phyloP scores from a whole-genome alignment of 31 red algal species.

The Asparagopsis taxiformis region DNA sequence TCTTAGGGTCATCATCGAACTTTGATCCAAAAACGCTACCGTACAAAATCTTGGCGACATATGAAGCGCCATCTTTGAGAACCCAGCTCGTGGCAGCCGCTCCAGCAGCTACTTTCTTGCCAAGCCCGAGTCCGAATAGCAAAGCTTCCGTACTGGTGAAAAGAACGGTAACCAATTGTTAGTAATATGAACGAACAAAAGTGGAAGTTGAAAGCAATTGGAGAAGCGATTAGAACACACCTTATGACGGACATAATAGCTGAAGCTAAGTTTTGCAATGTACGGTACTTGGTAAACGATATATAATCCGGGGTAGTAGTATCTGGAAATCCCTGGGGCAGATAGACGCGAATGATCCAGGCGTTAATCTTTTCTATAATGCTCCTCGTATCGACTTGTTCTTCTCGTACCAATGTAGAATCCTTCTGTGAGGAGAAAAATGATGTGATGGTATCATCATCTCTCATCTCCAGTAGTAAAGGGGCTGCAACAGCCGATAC shows the following conservation, averaged over 20 bases:
- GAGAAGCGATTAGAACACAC: neutral
- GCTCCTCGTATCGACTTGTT: constrained; percentile 42
- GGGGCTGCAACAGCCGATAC: neutral
- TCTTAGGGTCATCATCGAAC: constrained; percentile 95
- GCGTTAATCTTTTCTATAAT: constrained; percentile 37
- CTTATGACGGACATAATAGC: constrained; percentile 94
- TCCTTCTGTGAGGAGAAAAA: constrained; percentile 9
- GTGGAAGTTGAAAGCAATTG: neutral
- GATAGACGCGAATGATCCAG: constrained; percentile 74
- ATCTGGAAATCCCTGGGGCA: constrained; percentile 83
- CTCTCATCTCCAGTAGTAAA: constrained; percentile 27
- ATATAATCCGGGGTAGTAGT: constrained; percentile 91
- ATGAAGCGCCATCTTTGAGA: constrained; percentile 90
- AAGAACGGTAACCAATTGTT: neutral
- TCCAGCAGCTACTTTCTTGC: constrained; percentile 81
- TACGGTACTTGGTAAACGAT: constrained; percentile 76
- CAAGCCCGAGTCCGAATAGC: constrained; percentile 91
- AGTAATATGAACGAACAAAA: neutral
- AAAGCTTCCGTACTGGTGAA: constrained; percentile 89
- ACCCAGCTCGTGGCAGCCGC: constrained; percentile 93
- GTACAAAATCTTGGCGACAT: constrained; percentile 91
- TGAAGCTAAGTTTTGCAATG: constrained; percentile 90
- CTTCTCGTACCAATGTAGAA: neutral
- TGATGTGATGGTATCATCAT: constrained; percentile 19
- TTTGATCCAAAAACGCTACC: constrained; percentile 85